phyloP scores from a whole-genome alignment of 2,329 filamentous ascomycete genomes.

The Pezicula neosporulosa region DNA sequence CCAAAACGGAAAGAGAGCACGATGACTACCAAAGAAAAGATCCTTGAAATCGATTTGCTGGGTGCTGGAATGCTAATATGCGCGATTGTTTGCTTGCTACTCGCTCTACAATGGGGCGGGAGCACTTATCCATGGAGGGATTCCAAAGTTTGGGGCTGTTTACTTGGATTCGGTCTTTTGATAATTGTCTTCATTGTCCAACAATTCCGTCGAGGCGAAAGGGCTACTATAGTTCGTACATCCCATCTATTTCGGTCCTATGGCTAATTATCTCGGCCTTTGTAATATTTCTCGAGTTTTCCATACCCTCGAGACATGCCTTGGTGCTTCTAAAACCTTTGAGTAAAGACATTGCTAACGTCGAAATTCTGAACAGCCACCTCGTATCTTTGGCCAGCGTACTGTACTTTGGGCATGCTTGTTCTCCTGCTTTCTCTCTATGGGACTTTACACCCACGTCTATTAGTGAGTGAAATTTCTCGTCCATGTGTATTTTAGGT shows the following conservation, averaged over 20 bases:
- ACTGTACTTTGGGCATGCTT: conserved; percentile 31
- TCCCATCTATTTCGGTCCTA: too few relatives aligned
- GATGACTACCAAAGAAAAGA: conserved; percentile 29
- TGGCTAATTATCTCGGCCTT: too few relatives aligned
- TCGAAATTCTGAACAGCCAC: conserved; percentile 20
- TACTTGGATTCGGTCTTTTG: conserved; percentile 35
- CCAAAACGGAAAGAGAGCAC: conserved; percentile 28
- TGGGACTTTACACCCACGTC: conserved; percentile 48
- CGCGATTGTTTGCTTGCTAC: conserved; percentile 38
- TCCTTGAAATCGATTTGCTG: conserved; percentile 44
- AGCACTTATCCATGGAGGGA: conserved; percentile 40
- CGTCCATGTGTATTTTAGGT: too few relatives aligned
- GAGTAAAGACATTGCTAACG: too few relatives aligned
- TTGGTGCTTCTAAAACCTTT: too few relatives aligned
- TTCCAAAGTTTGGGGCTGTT: conserved; percentile 38
- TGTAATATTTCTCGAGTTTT: too few relatives aligned
- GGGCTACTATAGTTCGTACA: conserved; percentile 40
- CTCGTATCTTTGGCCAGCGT: conserved; percentile 38
- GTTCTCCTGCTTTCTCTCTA: conserved; percentile 31
- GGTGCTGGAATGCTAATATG: conserved; percentile 44
- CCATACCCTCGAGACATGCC: too few relatives aligned
- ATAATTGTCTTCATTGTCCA: conserved; percentile 33
- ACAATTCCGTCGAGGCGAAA: conserved; percentile 40
- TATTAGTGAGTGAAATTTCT: conserved; percentile 21
- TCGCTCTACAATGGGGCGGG: conserved; percentile 47